These are phyloP conservation scores for Nitzschia inconspicua DNA, from an alignment of 108 stramenopile genomes.

Conservation along the genomic window DNA sequence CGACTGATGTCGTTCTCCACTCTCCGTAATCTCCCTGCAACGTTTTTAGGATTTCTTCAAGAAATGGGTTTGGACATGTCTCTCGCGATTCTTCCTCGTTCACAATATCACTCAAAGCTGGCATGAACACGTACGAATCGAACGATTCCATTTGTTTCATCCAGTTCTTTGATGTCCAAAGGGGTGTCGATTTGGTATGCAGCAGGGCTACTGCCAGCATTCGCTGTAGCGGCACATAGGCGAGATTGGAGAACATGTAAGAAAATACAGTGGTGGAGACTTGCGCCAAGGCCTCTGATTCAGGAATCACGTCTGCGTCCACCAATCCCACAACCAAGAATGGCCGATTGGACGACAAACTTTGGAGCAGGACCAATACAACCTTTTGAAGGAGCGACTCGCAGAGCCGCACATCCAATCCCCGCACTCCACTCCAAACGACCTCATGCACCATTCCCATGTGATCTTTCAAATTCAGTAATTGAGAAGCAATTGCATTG, in stretches of 20 bases:
- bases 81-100: constrained; percentile 19
- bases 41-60: constrained; percentile 32
- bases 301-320: constrained; percentile 45
- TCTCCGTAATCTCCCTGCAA: constrained; percentile 38
- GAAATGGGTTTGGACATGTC: constrained; percentile 36
- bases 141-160: background rate
- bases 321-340: constrained; percentile 31
- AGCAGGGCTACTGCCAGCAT: constrained; percentile 63
- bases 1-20: constrained; percentile 43
- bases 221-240: constrained; percentile 47
- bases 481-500: constrained; percentile 48
- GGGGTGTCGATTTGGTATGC: constrained; percentile 43
- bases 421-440: constrained; percentile 62
- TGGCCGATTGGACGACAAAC: constrained; percentile 17
- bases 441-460: constrained; percentile 76
- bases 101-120: constrained; percentile 41
- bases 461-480: constrained; percentile 52
- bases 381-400: constrained; percentile 62
- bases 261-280: constrained; percentile 39
- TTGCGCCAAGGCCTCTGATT: constrained; percentile 44
- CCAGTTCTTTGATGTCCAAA: constrained; percentile 21
- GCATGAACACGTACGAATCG: constrained; percentile 39
- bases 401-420: constrained; percentile 70
- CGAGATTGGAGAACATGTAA: constrained; percentile 39
- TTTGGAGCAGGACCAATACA: constrained; percentile 50